Evolutionary conservation across 2,329 filamentous ascomycete genomes (phyloP), one percentile per base, ranked within the genome.

Genomic region (Ophiostoma ips): DNA sequence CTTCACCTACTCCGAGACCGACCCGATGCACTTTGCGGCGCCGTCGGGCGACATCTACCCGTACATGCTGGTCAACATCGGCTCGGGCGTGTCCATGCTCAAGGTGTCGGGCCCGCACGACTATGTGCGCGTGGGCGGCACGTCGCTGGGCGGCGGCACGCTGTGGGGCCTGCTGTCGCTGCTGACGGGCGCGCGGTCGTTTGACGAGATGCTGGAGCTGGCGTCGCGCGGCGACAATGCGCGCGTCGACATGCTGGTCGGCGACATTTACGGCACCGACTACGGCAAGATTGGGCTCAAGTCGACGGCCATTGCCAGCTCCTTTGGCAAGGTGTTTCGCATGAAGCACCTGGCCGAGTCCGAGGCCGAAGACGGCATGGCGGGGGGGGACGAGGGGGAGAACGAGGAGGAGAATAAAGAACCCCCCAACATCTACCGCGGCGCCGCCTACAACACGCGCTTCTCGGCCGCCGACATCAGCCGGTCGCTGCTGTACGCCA

Each of bases 201-300:
- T 98, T 62, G 92, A 96, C 64, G 89, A 95, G 59, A 98, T 98
- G 92, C 74, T 98, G 34, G 82, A 83, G 50, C 83, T 94, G 70
- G 89, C 92, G 1, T 92, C 92, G 56, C 75, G 79, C 33, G 92
- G 92, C 24, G 92, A 98, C 68, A 98, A 98, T 61, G 76, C 83
- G 35, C 83, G 84, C 28, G 92, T 98, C 10, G 92, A 98, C 63
- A 89, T 98, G 82, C 73, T 98, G 16, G 92, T 98, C 0, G 92
- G 92, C 18, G 92, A 98, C 64, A 98, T 98, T 48, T 98, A 98
- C 66, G 92, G 92, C 52, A 85, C 85, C 55, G 90, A 94, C 58
- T 98, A 98, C 62, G 83, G 81, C 63, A 95, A 95, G 67, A 96
- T 98, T 52, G 92, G 92, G 0, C 73, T 98, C 45, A 96, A 95